Evolutionary conservation across 495 filamentous ascomycete species (phyloP).

Genomic region (Aspergillus ostianus): DNA sequence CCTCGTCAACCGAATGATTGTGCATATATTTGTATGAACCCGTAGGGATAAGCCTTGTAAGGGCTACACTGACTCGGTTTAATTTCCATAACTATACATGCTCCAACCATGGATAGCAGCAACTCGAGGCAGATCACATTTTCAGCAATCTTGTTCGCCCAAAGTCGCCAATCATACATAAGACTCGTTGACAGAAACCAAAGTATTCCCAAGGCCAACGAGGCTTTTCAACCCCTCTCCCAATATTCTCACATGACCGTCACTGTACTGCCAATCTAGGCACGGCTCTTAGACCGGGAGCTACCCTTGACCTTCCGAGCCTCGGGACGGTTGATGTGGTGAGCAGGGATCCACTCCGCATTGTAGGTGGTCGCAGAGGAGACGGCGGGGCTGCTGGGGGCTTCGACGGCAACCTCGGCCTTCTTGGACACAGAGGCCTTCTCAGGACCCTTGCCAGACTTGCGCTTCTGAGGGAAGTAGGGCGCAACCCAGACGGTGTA

Average conservation of each 20-base stretch:
- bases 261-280: conserved; percentile 20
- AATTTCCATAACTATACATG: conserved; percentile 37
- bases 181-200: conserved; percentile 6
- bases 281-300: conserved; percentile 55
- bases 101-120: conserved; percentile 19
- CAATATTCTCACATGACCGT: conserved; percentile 5
- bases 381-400: conserved; percentile 67
- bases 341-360: conserved; percentile 91
- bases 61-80: conserved; percentile 17
- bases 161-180: conserved; percentile 11
- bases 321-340: conserved; percentile 84
- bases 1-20: conserved; percentile 7
- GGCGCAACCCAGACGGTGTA: conserved; percentile 96
- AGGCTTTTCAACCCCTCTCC: conserved; percentile 8
- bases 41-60: conserved; percentile 4
- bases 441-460: conserved; percentile 60
- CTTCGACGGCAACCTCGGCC: conserved; percentile 61
- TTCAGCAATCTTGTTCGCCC: conserved; percentile 24
- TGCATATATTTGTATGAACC: conserved; percentile 5
- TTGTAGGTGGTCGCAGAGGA: conserved; percentile 77
- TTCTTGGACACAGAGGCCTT: conserved; percentile 63
- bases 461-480: conserved; percentile 91
- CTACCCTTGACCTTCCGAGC: conserved; percentile 77
- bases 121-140: conserved; percentile 26
- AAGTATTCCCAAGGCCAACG: conserved; percentile 7